phyloP scores from a whole-genome alignment of 495 filamentous ascomycete genomes.

The Neohortaea acidophila region DNA sequence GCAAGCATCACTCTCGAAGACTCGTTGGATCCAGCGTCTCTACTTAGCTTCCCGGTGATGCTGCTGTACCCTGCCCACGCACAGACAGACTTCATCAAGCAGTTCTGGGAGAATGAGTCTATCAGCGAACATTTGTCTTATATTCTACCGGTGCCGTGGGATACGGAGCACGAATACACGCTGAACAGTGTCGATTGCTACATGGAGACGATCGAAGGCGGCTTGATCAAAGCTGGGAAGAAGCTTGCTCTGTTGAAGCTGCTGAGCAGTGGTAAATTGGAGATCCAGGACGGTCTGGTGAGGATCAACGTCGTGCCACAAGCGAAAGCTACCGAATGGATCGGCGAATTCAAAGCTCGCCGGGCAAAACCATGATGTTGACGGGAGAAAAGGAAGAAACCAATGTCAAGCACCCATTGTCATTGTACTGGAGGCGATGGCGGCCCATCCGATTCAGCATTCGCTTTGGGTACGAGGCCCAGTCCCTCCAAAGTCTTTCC shows the following conservation, averaged over 20 bases:
- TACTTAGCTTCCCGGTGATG: constrained; percentile 60
- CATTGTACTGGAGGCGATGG: constrained; percentile 8
- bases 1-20: constrained; percentile 41
- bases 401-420: neutral
- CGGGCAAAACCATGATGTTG: constrained; percentile 27
- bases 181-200: constrained; percentile 62
- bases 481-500: constrained; percentile 8
- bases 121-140: constrained; percentile 61
- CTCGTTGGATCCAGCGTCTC: constrained; percentile 51
- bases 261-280: constrained; percentile 59
- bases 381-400: neutral
- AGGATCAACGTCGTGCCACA: constrained; percentile 66
- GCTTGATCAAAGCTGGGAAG: constrained; percentile 79
- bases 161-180: constrained; percentile 50
- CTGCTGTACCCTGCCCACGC: constrained; percentile 68
- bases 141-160: constrained; percentile 77
- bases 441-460: neutral
- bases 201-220: constrained; percentile 67
- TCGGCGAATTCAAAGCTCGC: constrained; percentile 65
- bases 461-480: neutral
- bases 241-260: constrained; percentile 62
- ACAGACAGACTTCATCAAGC: constrained; percentile 81
- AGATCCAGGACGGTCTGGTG: constrained; percentile 75
- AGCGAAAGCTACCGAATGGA: constrained; percentile 50
- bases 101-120: constrained; percentile 54